Percentiles rank a stretch among this genome's conserved stretches.
These are phyloP conservation scores for Yamadazyma sp. DNA, from an alignment of 805 yeast species.

Conservation along the genomic window DNA sequence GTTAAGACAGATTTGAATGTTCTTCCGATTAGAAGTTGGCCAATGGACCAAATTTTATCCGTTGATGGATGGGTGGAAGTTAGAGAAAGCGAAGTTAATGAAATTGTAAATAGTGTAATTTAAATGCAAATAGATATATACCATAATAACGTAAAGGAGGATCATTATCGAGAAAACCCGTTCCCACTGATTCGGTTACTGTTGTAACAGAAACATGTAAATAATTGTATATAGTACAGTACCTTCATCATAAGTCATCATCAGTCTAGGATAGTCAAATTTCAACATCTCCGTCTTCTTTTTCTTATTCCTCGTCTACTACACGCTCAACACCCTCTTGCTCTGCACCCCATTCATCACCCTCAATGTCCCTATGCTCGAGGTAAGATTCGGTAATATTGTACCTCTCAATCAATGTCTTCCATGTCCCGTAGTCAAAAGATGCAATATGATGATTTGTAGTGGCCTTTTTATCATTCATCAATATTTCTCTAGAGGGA, in stretches of 20 bases:
- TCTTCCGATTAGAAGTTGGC: conserved; percentile 82
- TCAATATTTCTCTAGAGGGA: conserved; percentile 17
- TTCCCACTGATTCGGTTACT: no score
- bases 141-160: no score
- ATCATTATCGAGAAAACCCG: no score
- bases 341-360: conserved; percentile 27
- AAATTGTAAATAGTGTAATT: conserved; percentile 8
- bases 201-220: no score
- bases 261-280: no score
- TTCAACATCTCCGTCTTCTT: no score
- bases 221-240: no score
- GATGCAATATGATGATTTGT: conserved; percentile 68
- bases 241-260: no score
- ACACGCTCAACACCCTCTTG: no score
- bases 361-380: conserved; percentile 38
- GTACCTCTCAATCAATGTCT: conserved; percentile 49
- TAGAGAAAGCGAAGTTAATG: conserved; percentile 18
- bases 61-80: conserved; percentile 52
- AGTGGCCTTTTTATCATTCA: neutral
- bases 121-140: conserved; percentile 3
- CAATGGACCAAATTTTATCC: conserved; percentile 51
- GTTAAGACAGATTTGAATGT: conserved; percentile 51
- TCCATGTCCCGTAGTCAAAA: conserved; percentile 69
- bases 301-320: no score
- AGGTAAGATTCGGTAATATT: conserved; percentile 57